A percentile compares a stretch with the other conserved stretches of the same genome.
Conservation (phyloP, 192 early-diverging fungal species). For the Phycomyces nitens region DNA sequence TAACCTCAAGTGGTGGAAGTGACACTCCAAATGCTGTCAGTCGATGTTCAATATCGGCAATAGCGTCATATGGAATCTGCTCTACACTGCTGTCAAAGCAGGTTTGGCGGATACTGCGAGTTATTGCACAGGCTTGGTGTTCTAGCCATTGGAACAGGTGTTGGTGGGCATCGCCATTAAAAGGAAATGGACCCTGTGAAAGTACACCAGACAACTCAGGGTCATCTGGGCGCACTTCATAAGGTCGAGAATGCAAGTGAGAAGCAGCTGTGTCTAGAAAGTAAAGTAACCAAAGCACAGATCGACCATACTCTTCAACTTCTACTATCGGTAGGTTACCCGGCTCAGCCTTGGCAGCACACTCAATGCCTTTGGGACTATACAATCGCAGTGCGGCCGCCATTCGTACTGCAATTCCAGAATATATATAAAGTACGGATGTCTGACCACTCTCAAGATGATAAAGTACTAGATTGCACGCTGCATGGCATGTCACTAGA, state of each 20-base stretch:
- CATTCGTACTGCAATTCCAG: conserved; percentile 35
- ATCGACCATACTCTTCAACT: conserved; percentile 21
- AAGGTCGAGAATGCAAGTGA: conserved; percentile 33
- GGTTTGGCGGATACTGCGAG: conserved; percentile 30
- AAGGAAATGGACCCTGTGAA: conserved; percentile 13
- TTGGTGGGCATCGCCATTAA: conserved; percentile 20
- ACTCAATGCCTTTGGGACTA: conserved; percentile 10
- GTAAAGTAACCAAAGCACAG: conserved; percentile 31
- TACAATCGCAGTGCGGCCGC: conserved; percentile 25
- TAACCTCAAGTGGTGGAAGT: conserved; percentile 8
- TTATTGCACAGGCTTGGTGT: conserved; percentile 29
- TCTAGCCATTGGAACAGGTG: conserved; percentile 25
- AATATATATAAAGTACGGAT: conserved; percentile 31
- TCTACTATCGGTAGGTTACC: conserved; percentile 1
- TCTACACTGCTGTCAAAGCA: conserved; percentile 23
- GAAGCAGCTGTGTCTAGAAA: conserved; percentile 33
- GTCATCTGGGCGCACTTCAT: conserved; percentile 24
- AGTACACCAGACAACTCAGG: conserved; percentile 4
- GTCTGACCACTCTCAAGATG: conserved; percentile 35
- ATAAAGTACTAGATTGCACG: conserved; percentile 31
- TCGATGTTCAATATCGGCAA: conserved; percentile 27
- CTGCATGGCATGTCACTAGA: conserved; percentile 25
- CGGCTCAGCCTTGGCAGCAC: conserved; percentile 4
- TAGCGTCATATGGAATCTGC: conserved; percentile 18
- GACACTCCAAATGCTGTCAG: conserved; percentile 7